These are phyloP conservation scores for Geopyxis carbonaria DNA, from an alignment of 495 filamentous ascomycete species.

Conservation along the genomic window DNA sequence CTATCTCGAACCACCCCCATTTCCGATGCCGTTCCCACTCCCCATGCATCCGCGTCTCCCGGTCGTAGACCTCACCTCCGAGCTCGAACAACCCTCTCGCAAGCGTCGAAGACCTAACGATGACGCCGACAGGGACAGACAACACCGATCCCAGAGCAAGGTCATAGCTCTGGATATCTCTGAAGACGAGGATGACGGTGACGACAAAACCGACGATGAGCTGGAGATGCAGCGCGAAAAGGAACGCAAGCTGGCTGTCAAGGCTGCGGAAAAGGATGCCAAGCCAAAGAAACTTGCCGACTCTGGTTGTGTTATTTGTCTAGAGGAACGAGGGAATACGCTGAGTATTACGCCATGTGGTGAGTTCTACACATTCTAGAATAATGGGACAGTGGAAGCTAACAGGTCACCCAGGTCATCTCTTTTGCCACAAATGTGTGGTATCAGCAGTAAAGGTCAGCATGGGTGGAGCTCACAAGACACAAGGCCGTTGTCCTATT, in stretches of 20 bases:
- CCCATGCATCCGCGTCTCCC: too few relatives aligned
- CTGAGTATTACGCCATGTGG: slow-evolving; percentile 70
- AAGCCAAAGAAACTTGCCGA: slow-evolving; percentile 36
- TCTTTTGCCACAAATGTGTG: slow-evolving; percentile 73
- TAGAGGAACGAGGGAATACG: slow-evolving; percentile 51
- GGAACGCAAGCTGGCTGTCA: slow-evolving; percentile 36
- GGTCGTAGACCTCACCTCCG: too few relatives aligned
- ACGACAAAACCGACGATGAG: slow-evolving; percentile 33
- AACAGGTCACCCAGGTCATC: slow-evolving; percentile 67
- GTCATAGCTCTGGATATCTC: slow-evolving; percentile 20
- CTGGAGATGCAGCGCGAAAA: slow-evolving; percentile 27
- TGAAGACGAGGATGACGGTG: slow-evolving; percentile 46
- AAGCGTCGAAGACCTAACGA: background rate
- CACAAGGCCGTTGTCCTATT: slow-evolving; percentile 18
- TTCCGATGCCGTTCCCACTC: too few relatives aligned
- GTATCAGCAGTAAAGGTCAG: slow-evolving; percentile 52
- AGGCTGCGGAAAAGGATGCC: slow-evolving; percentile 33
- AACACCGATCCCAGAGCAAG: background rate
- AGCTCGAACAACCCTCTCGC: background rate
- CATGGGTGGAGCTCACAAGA: slow-evolving; percentile 22
- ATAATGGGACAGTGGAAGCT: background rate
- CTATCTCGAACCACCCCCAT: too few relatives aligned
- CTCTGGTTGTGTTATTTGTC: slow-evolving; percentile 68
- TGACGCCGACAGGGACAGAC: background rate
- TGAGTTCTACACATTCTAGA: slow-evolving; percentile 35